These are phyloP conservation scores for Phaeosphaeria sp. DNA, from an alignment of 2,329 filamentous ascomycete species.

Conservation along the genomic window DNA sequence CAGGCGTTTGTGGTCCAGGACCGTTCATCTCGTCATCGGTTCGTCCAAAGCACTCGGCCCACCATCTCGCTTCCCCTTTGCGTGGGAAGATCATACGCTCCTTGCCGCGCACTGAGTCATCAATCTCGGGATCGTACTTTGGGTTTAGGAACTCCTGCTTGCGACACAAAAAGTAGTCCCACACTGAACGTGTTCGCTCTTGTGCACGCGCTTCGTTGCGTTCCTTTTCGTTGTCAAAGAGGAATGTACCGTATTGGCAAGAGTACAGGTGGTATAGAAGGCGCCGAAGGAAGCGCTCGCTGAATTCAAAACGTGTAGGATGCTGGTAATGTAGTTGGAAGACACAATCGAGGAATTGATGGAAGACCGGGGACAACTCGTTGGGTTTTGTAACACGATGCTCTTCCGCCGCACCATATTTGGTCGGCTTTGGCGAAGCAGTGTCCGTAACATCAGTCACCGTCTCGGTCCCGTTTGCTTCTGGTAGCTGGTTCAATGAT, in stretches of 20 bases:
- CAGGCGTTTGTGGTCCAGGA: conserved; percentile 33
- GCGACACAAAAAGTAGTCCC: conserved; percentile 91
- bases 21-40: conserved; percentile 94
- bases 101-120: conserved; percentile 79
- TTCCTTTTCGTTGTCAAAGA: conserved; percentile 94
- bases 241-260: conserved; percentile 95
- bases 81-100: conserved; percentile 86
- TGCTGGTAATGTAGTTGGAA: conserved; percentile 89
- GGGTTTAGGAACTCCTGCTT: conserved; percentile 82
- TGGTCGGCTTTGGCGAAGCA: conserved; percentile 42
- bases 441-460: conserved; percentile 56
- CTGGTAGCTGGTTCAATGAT: conserved; percentile 61
- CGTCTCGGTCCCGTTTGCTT: conserved; percentile 59
- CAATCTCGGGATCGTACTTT: conserved; percentile 75
- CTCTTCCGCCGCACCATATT: conserved; percentile 56
- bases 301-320: conserved; percentile 92
- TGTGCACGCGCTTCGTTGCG: conserved; percentile 72
- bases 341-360: conserved; percentile 94
- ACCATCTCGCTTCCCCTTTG: conserved; percentile 85
- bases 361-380: conserved; percentile 94
- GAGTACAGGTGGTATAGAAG: conserved; percentile 94
- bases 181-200: conserved; percentile 83
- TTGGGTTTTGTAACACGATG: conserved; percentile 80
- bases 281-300: conserved; percentile 88
- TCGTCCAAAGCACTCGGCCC: conserved; percentile 85